These are phyloP conservation scores for Penicillium daleae DNA, from an alignment of 495 filamentous ascomycete species.

Conservation along the genomic window DNA sequence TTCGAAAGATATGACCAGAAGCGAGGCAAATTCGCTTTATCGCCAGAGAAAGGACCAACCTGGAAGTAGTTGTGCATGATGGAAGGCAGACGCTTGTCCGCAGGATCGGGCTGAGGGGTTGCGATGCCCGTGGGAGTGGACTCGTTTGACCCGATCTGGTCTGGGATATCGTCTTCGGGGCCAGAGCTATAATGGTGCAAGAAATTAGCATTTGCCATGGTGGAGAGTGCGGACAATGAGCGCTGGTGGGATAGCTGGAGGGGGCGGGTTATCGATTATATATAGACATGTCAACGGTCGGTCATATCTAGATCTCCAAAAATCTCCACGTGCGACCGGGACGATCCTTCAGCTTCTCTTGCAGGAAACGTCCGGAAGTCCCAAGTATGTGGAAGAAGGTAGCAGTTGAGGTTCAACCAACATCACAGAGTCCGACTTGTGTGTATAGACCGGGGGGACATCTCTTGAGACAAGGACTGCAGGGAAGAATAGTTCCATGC, in stretches of 20 bases:
- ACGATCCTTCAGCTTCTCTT: neutral
- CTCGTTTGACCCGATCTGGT: slow-evolving; percentile 76
- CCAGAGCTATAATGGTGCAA: slow-evolving; percentile 32
- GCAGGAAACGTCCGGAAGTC: slow-evolving; percentile 19
- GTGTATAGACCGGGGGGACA: neutral
- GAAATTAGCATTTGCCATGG: slow-evolving; percentile 29
- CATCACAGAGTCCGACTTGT: neutral
- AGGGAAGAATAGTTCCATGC: slow-evolving; percentile 16
- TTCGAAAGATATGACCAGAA: slow-evolving; percentile 42
- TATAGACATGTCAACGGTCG: neutral
- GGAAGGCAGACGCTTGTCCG: slow-evolving; percentile 87
- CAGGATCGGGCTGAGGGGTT: slow-evolving; percentile 85
- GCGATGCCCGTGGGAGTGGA: slow-evolving; percentile 83
- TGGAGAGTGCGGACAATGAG: neutral
- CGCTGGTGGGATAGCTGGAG: neutral
- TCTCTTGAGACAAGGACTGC: slow-evolving; percentile 10
- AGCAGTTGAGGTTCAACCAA: neutral
- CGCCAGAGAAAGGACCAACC: slow-evolving; percentile 78
- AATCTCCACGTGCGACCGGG: slow-evolving; percentile 12
- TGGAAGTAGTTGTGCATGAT: slow-evolving; percentile 95
- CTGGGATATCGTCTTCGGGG: slow-evolving; percentile 68
- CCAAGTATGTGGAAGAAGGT: neutral
- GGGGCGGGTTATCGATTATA: neutral
- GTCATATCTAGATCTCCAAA: neutral
- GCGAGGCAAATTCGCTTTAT: slow-evolving; percentile 56